These are phyloP conservation scores for Cordia subcordata DNA, from an alignment of 257 asterid species.

Conservation along the genomic window DNA sequence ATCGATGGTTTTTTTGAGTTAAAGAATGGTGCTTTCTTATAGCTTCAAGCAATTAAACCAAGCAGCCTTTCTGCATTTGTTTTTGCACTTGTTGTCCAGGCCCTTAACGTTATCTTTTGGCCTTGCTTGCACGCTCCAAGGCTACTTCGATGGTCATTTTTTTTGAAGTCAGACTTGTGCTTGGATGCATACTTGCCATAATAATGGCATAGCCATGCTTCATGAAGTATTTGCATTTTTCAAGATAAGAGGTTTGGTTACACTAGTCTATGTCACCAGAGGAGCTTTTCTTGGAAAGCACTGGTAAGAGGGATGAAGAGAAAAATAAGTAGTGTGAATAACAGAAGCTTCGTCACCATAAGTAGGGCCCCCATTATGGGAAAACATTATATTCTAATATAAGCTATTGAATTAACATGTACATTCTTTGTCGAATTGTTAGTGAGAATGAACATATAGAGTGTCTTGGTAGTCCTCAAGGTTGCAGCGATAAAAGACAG, in stretches of 20 bases:
- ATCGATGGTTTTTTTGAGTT: constrained; percentile 53
- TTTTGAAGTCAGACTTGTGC: constrained; percentile 41
- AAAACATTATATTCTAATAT: too few species aligned
- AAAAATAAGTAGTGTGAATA: too few species aligned
- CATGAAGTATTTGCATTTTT: too few species aligned
- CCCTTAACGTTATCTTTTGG: constrained; percentile 31
- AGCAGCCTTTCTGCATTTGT: constrained; percentile 48
- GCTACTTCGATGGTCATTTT: constrained; percentile 40
- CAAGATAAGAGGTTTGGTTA: too few species aligned
- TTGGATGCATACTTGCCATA: constrained; percentile 27
- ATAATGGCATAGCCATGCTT: too few species aligned
- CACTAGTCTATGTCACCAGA: too few species aligned
- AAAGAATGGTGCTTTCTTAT: constrained; percentile 38
- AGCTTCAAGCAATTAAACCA: constrained; percentile 70
- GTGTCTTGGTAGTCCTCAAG: constrained; percentile 40
- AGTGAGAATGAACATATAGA: constrained; percentile 19
- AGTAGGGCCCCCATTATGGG: too few species aligned
- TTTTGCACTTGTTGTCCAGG: constrained; percentile 42
- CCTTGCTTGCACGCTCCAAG: constrained; percentile 37
- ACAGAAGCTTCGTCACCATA: too few species aligned
- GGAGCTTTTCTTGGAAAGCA: too few species aligned
- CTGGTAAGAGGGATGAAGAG: too few species aligned
- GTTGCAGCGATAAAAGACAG: constrained; percentile 28
- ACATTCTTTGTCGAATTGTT: constrained; percentile 35
- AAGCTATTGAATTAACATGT: too few species aligned